phyloP scores from a whole-genome alignment of 495 filamentous ascomycete species.

The Aspergillus leporis region DNA sequence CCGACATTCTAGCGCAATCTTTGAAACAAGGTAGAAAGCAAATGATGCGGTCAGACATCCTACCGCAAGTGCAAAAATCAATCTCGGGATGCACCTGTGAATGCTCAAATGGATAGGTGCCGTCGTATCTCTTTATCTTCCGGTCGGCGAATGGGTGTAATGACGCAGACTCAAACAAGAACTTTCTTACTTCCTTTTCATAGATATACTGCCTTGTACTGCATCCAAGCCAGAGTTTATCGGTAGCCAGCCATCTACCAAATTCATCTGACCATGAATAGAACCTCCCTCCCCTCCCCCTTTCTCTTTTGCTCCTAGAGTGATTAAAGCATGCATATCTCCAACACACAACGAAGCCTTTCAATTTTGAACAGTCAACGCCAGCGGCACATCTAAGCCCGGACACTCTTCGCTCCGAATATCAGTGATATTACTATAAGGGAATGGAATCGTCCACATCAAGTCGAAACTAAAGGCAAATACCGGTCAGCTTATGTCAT shows the following conservation, averaged over 20 bases:
- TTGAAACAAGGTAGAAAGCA: not conserved
- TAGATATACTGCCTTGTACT: too few species aligned
- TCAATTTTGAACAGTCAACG: conserved; percentile 23
- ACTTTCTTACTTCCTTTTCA: too few species aligned
- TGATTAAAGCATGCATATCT: not conserved
- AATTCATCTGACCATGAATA: not conserved
- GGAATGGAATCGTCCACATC: conserved; percentile 49
- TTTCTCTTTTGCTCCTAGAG: too few species aligned
- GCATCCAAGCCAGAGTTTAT: not conserved
- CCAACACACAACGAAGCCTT: not conserved
- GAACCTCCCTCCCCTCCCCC: too few species aligned
- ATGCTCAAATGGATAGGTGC: too few species aligned
- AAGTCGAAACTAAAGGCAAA: conserved; percentile 38
- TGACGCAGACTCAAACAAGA: too few species aligned
- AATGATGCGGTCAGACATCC: not conserved
- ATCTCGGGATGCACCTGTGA: not conserved
- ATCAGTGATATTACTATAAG: conserved; percentile 39
- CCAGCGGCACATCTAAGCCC: conserved; percentile 33
- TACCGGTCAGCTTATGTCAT: conserved; percentile 7
- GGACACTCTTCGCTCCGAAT: conserved; percentile 43
- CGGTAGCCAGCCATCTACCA: too few species aligned
- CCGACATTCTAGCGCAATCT: not conserved
- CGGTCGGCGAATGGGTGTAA: too few species aligned
- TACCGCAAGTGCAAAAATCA: not conserved
- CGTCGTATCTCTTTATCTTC: too few species aligned